Evolutionary conservation across 2,329 filamentous ascomycete genomes (phyloP), one percentile per base, ranked within the genome.

Genomic region (Phyllosticta ampelicida): DNA sequence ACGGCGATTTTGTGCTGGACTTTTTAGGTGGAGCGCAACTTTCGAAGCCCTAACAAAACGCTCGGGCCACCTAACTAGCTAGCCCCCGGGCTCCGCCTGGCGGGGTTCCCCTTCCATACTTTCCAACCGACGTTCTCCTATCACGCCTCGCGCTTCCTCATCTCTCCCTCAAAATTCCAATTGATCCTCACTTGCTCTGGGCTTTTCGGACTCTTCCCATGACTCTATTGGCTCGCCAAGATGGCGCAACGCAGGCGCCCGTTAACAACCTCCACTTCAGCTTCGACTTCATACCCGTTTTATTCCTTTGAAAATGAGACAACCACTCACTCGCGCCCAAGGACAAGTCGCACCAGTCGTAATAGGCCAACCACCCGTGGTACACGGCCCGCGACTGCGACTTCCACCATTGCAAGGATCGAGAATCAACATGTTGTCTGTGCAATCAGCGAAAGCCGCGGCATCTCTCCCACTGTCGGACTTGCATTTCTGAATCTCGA

Each of bases 401-500:
- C 78, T 28, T 85, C 83, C 1, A 82, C 80, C 2, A 76, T 81
- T 51, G 82, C 79, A 29, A 76, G 78, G 51, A 70, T 80, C 52
- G 77, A 78, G 61, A 74, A 76, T 21, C 86, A 92, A 65, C 83
- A 87, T 61, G 83, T 96, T 56, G 77, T 96, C n/a, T 97, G 92
- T 71, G 91, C 92, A 3, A 74, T 96, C 53, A 89, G 84, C 65
- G 90, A 96, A 70, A 90, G 89, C 50, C 86, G 91, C n/a, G 90
- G 90, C 5, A 82, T 96, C 4, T 86, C 88, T 20, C 90, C 90
- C 0, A 87, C 85, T 0, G 86, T 97, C 1, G 91, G 92, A 0
- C 77, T 96, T 48, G 89, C 90, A 2, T 91, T 96, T 67, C 78
- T 96, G 67, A 95, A 97, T 66, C 78, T 95, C 2, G 86, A 89